These are phyloP conservation scores for Lactarius evosmus DNA, from an alignment of 768 basidiomycete species.

Conservation along the genomic window DNA sequence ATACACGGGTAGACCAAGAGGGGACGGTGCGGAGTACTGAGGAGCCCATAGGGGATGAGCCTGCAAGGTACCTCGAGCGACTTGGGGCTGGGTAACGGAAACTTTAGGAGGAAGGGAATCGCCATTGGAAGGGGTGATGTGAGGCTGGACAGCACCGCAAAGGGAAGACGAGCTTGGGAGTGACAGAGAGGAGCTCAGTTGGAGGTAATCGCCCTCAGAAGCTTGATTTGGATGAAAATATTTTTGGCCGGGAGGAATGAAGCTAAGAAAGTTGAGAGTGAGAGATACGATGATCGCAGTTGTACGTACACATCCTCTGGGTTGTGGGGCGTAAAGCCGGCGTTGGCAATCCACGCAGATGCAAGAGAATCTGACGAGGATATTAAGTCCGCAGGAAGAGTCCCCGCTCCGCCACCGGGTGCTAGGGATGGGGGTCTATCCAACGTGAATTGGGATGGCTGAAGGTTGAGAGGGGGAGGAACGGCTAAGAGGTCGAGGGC, in stretches of 20 bases:
- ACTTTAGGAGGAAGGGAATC: constrained; percentile 1
- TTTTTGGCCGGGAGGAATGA: constrained; percentile 4
- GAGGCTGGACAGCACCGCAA: constrained; percentile 16
- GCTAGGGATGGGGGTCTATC: constrained; percentile 57
- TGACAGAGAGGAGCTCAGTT: neutral
- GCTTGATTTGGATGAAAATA: constrained; percentile 8
- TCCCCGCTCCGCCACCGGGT: constrained; percentile 71
- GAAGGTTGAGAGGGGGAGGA: constrained; percentile 38
- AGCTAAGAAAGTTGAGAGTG: constrained; percentile 14
- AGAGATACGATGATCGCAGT: neutral
- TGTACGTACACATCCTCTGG: constrained; percentile 23
- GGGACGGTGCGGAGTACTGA: constrained; percentile 30
- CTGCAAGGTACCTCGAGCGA: neutral
- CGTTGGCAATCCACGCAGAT: constrained; percentile 26
- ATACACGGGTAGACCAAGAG: constrained; percentile 60
- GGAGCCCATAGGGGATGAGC: constrained; percentile 1
- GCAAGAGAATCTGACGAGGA: constrained; percentile 20
- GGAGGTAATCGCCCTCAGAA: constrained; percentile 11
- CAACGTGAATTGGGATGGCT: constrained; percentile 65
- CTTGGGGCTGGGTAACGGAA: neutral
- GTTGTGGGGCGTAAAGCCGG: constrained; percentile 16
- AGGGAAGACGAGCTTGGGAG: constrained; percentile 11
- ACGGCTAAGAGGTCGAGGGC: constrained; percentile 9
- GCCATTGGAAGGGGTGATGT: neutral
- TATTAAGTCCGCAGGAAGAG: constrained; percentile 42